Percentiles rank a stretch among this genome's conserved stretches.
These are phyloP conservation scores for Camillea tinctor DNA, from an alignment of 2,329 filamentous ascomycete species.

Conservation along the genomic window DNA sequence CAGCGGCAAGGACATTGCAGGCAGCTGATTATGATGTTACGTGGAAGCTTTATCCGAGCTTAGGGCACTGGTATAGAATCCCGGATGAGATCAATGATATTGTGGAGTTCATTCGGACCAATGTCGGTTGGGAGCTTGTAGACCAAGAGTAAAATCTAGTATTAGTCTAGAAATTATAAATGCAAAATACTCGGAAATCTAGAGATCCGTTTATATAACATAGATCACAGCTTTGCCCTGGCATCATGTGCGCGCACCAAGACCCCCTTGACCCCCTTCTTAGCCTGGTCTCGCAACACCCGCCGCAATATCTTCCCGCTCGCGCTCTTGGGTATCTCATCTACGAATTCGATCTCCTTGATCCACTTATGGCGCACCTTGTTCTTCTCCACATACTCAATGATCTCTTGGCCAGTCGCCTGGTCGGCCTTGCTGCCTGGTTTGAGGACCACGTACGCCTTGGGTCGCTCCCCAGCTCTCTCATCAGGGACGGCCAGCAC, in stretches of 20 bases:
- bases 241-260: slow-evolving; percentile 23
- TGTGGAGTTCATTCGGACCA: slow-evolving; percentile 30
- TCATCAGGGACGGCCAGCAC: slow-evolving; percentile 54
- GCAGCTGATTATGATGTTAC: slow-evolving; percentile 35
- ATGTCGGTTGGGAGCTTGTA: slow-evolving; percentile 2
- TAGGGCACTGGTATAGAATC: slow-evolving; percentile 49
- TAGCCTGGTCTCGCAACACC: slow-evolving; percentile 44
- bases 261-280: slow-evolving; percentile 22
- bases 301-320: slow-evolving; percentile 61
- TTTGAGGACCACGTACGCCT: slow-evolving; percentile 55
- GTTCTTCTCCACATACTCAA: slow-evolving; percentile 50
- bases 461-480: slow-evolving; percentile 54
- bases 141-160: neutral
- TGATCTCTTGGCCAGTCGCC: slow-evolving; percentile 39
- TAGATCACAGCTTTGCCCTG: slow-evolving; percentile 35
- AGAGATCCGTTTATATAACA: neutral
- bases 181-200: no score
- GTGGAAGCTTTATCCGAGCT: slow-evolving; percentile 39
- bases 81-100: slow-evolving; percentile 49
- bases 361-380: slow-evolving; percentile 57
- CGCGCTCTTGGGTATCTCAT: slow-evolving; percentile 58
- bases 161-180: no score
- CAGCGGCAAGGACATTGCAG: slow-evolving; percentile 29
- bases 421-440: slow-evolving; percentile 14
- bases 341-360: slow-evolving; percentile 49